These are phyloP conservation scores for Oryza glumipatula DNA, from an alignment of 176 grass and related monocot genomes.

Conservation along the genomic window DNA sequence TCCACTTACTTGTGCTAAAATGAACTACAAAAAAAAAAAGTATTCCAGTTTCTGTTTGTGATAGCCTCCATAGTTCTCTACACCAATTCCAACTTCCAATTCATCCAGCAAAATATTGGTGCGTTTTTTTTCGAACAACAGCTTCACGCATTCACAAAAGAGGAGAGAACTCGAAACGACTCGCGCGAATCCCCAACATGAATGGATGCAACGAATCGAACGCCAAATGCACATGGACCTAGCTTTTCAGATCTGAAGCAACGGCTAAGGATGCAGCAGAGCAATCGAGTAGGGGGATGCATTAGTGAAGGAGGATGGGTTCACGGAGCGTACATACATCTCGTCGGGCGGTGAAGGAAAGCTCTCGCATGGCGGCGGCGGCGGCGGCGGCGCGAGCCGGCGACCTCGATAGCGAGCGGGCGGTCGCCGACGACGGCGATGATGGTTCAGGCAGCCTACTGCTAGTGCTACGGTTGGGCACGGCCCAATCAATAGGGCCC, in stretches of 20 bases:
- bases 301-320: neutral
- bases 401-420: too few relatives aligned
- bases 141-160: neutral
- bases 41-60: neutral
- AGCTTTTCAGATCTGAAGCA: neutral
- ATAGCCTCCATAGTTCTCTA: neutral
- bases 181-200: neutral
- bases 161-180: neutral
- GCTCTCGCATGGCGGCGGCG: neutral
- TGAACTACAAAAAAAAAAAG: too few relatives aligned
- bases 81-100: neutral
- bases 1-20: neutral
- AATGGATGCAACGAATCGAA: neutral
- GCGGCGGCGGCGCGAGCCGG: neutral
- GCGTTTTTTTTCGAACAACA: neutral
- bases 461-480: too few relatives aligned
- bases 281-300: neutral
- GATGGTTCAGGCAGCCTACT: too few relatives aligned
- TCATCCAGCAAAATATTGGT: neutral
- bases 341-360: neutral
- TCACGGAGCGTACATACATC: neutral
- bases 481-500: too few relatives aligned
- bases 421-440: slow-evolving; percentile 11
- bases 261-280: too few relatives aligned
- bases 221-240: neutral